phyloP scores from a whole-genome alignment of 495 filamentous ascomycete genomes.

The Jackrogersella minutella region DNA sequence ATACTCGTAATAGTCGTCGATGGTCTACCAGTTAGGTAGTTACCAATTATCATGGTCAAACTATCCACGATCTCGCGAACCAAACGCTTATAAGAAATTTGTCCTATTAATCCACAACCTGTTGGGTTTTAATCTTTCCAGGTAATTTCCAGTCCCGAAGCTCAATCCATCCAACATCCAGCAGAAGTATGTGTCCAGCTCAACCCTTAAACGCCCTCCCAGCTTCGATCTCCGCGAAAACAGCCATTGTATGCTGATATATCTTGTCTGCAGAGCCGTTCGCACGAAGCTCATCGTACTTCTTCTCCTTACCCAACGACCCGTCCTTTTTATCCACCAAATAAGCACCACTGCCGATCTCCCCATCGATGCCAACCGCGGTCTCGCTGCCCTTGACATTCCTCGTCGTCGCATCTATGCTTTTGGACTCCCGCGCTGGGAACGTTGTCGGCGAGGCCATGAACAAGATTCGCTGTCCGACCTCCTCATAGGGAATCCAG shows the following conservation, averaged over 20 bases:
- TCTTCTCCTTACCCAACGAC: constrained; percentile 4
- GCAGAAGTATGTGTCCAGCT: not conserved
- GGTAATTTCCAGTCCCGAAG: not conserved
- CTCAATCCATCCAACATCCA: not conserved
- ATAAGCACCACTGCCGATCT: constrained; percentile 19
- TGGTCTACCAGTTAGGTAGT: not conserved
- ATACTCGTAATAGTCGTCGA: not conserved
- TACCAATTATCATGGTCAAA: not conserved
- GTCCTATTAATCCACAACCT: not conserved
- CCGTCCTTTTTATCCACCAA: constrained; percentile 1
- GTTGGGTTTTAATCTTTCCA: not conserved
- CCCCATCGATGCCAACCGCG: constrained; percentile 10
- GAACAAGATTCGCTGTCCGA: constrained; percentile 17
- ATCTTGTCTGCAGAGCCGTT: constrained; percentile 13
- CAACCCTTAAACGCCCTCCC: constrained; percentile 8
- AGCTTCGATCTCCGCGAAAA: constrained; percentile 14
- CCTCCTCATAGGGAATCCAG: constrained; percentile 16
- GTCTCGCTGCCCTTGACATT: not conserved
- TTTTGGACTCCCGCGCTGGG: not conserved
- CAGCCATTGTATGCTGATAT: constrained; percentile 14
- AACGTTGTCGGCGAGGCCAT: constrained; percentile 24
- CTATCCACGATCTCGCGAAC: not conserved
- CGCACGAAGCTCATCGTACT: constrained; percentile 17
- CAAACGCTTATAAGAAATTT: not conserved
- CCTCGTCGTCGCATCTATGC: not conserved